A percentile compares a stretch with the other conserved stretches of the same genome.
These are phyloP conservation scores for Rubroshorea leprosula DNA, from an alignment of 345 rosid genomes.

Conservation along the genomic window DNA sequence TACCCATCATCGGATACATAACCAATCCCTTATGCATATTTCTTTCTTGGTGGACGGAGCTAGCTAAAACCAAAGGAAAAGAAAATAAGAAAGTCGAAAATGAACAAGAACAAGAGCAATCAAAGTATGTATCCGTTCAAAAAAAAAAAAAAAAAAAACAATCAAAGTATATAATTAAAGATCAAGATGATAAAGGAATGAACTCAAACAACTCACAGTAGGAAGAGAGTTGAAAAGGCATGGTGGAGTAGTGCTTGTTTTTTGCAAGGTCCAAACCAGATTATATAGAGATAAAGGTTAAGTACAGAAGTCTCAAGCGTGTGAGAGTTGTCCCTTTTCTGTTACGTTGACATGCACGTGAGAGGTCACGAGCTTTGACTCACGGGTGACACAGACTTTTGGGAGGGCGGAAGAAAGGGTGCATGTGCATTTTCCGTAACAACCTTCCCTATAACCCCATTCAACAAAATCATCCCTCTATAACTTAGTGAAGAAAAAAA, in stretches of 20 bases:
- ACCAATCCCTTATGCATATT: no score
- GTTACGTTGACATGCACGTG: slow-evolving; percentile 22
- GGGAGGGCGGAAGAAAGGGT: neutral
- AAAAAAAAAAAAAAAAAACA: no score
- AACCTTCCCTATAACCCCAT: slow-evolving; percentile 15
- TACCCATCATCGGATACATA: neutral
- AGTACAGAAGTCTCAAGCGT: neutral
- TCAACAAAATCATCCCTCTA: no score
- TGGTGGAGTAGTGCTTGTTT: neutral
- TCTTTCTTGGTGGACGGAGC: no score
- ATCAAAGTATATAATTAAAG: no score
- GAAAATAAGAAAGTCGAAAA: no score
- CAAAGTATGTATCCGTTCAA: no score
- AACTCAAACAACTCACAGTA: no score
- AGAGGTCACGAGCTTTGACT: slow-evolving; percentile 35
- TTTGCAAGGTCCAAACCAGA: neutral
- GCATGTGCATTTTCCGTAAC: slow-evolving; percentile 20
- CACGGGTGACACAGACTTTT: slow-evolving; percentile 18
- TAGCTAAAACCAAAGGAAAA: no score
- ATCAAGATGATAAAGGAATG: no score
- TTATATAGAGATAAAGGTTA: slow-evolving; percentile 19
- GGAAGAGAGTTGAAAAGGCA: no score
- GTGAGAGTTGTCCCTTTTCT: neutral
- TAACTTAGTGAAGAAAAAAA: neutral
- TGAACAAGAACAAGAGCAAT: no score